phyloP scores from a whole-genome alignment of 2,329 filamentous ascomycete species.

The Epichloe sibirici region DNA sequence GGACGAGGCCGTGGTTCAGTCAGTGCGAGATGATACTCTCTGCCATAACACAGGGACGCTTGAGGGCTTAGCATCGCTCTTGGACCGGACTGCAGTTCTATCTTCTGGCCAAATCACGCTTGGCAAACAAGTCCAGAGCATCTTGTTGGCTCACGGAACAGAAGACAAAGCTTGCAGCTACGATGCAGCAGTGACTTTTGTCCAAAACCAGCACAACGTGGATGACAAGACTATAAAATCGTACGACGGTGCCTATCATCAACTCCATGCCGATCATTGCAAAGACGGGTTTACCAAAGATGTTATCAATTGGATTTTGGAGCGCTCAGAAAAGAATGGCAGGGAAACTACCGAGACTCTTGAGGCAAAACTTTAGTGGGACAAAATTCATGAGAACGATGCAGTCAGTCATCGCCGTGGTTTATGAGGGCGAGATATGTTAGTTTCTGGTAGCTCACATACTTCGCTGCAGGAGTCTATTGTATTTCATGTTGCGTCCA shows the following conservation, averaged over 20 bases:
- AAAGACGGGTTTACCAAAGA: constrained; percentile 45
- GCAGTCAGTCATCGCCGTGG: not conserved
- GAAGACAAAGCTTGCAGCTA: constrained; percentile 58
- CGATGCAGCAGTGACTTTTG: constrained; percentile 50
- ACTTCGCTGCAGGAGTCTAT: no score
- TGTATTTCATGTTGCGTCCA: no score
- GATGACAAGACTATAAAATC: constrained; percentile 58
- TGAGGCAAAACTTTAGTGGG: constrained; percentile 27
- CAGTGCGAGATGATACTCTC: constrained; percentile 53
- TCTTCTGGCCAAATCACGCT: constrained; percentile 40
- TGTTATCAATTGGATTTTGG: constrained; percentile 54
- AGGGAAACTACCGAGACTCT: constrained; percentile 9
- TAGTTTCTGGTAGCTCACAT: no score
- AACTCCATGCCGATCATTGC: constrained; percentile 50
- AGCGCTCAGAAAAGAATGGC: constrained; percentile 14
- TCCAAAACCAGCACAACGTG: constrained; percentile 41
- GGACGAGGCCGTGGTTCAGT: constrained; percentile 49
- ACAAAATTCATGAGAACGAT: not conserved
- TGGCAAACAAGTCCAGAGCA: constrained; percentile 41
- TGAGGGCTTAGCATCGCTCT: constrained; percentile 63
- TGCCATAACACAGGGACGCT: constrained; percentile 77
- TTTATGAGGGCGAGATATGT: no score
- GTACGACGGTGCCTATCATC: constrained; percentile 72
- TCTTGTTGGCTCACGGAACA: constrained; percentile 71
- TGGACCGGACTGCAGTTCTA: constrained; percentile 59